Evolutionary conservation across 345 rosid genomes (phyloP).

Genomic region (Kandelia obovata): DNA sequence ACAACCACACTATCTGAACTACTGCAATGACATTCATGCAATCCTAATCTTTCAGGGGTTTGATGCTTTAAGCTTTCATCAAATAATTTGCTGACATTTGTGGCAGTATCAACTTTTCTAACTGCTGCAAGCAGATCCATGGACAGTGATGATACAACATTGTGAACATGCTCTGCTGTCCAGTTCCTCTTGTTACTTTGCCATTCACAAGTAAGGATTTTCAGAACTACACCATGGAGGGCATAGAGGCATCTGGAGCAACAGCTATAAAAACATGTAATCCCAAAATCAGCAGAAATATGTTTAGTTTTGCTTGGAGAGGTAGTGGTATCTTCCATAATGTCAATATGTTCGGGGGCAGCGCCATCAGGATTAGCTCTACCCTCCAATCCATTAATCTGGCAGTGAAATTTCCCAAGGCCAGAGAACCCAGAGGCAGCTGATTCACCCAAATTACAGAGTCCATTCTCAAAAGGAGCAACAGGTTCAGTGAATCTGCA

Average conservation of each 20-base stretch:
- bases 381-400: constrained; percentile 21
- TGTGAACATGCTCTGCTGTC: constrained; percentile 63
- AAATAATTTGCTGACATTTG: constrained; percentile 21
- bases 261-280: constrained; percentile 57
- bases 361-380: constrained; percentile 19
- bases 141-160: constrained; percentile 64
- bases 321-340: constrained; percentile 15
- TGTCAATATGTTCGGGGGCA: constrained; percentile 15
- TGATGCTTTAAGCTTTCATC: constrained; percentile 28
- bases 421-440: constrained; percentile 13
- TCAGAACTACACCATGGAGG: constrained; percentile 49
- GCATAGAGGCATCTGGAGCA: constrained; percentile 55
- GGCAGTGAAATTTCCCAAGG: constrained; percentile 15
- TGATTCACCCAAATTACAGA: constrained; percentile 19
- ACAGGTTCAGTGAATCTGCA: constrained; percentile 17
- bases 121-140: constrained; percentile 58
- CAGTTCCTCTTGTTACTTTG: constrained; percentile 34
- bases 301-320: constrained; percentile 18
- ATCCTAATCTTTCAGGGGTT: constrained; percentile 17
- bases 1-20: constrained; percentile 29
- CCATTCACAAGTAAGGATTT: constrained; percentile 42
- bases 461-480: constrained; percentile 25
- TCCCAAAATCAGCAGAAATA: constrained; percentile 30
- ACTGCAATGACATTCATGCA: constrained; percentile 41
- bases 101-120: constrained; percentile 39